These are phyloP conservation scores for Glebionis coronaria DNA, from an alignment of 129 eudicot species.

Conservation along the genomic window DNA sequence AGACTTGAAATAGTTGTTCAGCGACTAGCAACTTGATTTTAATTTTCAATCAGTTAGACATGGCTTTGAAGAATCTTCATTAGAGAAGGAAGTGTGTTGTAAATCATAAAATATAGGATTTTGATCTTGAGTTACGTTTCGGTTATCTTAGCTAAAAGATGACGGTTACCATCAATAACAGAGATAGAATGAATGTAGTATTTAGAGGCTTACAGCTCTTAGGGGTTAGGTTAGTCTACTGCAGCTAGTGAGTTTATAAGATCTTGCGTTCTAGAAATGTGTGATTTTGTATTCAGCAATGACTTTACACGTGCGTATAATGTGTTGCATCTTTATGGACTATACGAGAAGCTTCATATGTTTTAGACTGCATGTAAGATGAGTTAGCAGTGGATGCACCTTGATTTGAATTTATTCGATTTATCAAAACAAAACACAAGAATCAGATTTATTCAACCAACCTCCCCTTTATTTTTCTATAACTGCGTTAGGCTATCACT, in stretches of 20 bases:
- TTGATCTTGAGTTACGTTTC: background rate
- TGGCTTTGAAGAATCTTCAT: too few species aligned
- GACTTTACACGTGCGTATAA: background rate
- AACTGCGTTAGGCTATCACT: too few species aligned
- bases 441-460: too few species aligned
- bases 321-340: background rate
- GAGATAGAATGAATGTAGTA: background rate
- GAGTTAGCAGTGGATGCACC: background rate
- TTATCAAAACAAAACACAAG: too few species aligned
- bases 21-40: too few species aligned
- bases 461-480: too few species aligned
- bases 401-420: too few species aligned
- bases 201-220: background rate
- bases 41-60: too few species aligned
- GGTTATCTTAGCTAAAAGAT: slow-evolving; percentile 2
- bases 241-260: slow-evolving; percentile 9
- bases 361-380: background rate
- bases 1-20: too few species aligned
- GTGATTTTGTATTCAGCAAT: background rate
- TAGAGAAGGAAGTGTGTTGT: too few species aligned
- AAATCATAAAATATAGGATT: too few species aligned
- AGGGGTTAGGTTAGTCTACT: background rate
- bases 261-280: background rate
- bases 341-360: background rate
- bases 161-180: background rate